Evolutionary conservation across 2,329 filamentous ascomycete species (phyloP), one percentile per base, ranked within the genome.

Genomic region (Pseudogymnoascus sp.): DNA sequence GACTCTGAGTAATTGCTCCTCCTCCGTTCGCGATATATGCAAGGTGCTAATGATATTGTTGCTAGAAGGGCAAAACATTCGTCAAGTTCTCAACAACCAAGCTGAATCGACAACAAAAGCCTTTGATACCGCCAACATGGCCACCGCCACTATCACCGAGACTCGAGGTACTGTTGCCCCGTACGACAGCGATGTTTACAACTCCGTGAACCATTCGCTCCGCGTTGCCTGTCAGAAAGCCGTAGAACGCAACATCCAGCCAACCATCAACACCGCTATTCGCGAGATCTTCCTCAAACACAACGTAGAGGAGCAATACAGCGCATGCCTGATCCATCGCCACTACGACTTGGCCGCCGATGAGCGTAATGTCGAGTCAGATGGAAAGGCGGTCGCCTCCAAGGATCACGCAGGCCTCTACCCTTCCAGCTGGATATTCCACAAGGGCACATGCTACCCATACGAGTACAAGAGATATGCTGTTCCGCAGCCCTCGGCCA

Each of bases 401-500:
- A 30, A 50, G 43, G 25, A 50, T 50, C 30, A 16, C 43, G 18
- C 43, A 18, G 43, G 43, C 3, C 43, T 50, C 25, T 50, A 50
- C 25, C 43, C 43, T 16, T 50, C 43, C 1, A 50, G 43, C 25
- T 50, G 43, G 43, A 30, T 50, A 16, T 50, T 50, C 43, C 7
- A 50, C 25, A 50, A 50, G 6, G 43, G 43, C 22, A 50, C 43
- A 6, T 50, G 43, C 43, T 50, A 50, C 14, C 43, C 43, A 11
- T 50, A 50, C 14, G 43, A 50, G 43, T 50, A 50, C n/a, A 50
- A 50, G 43, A 50, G 43, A 50, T 30, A 50, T 8, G 43, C 25
- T 12, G 43, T 50, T 11, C 43, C 43, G 12, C 43, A 50, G n/a
- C 43, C 25, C 14, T 50, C n/a, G 1, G 3, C 43, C 2, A 25